Evolutionary conservation across 2,329 filamentous ascomycete species (phyloP).

Genomic region (Knoxdaviesia proteae): DNA sequence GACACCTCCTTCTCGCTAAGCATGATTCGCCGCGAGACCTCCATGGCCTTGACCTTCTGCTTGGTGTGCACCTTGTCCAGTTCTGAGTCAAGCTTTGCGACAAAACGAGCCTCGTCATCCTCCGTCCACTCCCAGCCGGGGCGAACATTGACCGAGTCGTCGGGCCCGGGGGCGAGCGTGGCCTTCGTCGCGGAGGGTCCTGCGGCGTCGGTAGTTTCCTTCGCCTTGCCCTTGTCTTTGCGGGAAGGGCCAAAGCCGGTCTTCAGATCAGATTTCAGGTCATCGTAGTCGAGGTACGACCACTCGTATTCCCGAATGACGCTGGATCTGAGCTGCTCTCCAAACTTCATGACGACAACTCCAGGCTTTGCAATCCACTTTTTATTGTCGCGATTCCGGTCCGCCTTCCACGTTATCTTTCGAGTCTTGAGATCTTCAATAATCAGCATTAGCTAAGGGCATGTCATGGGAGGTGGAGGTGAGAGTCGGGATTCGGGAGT

Average conservation of each 20-base stretch:
- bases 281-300: slow-evolving; percentile 97
- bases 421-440: slow-evolving; percentile 26
- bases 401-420: slow-evolving; percentile 19
- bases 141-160: no score
- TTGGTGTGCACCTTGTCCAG: slow-evolving; percentile 96
- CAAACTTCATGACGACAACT: slow-evolving; percentile 58
- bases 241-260: slow-evolving; percentile 33
- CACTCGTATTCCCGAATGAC: slow-evolving; percentile 93
- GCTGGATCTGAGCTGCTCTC: slow-evolving; percentile 87
- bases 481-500: neutral
- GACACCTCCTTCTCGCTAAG: slow-evolving; percentile 76
- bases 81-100: slow-evolving; percentile 69
- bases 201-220: neutral
- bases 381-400: slow-evolving; percentile 9
- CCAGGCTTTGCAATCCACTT: slow-evolving; percentile 23
- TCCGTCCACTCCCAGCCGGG: slow-evolving; percentile 53
- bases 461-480: neutral
- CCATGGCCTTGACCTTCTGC: slow-evolving; percentile 90
- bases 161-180: slow-evolving; percentile 16
- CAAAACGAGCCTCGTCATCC: slow-evolving; percentile 78
- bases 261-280: slow-evolving; percentile 73
- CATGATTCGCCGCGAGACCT: slow-evolving; percentile 80
- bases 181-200: slow-evolving; percentile 12
- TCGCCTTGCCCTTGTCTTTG: slow-evolving; percentile 11
- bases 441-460: slow-evolving; percentile 24